Conservation (phyloP, 345 rosid genomes). For the Nasturtium officinale region DNA sequence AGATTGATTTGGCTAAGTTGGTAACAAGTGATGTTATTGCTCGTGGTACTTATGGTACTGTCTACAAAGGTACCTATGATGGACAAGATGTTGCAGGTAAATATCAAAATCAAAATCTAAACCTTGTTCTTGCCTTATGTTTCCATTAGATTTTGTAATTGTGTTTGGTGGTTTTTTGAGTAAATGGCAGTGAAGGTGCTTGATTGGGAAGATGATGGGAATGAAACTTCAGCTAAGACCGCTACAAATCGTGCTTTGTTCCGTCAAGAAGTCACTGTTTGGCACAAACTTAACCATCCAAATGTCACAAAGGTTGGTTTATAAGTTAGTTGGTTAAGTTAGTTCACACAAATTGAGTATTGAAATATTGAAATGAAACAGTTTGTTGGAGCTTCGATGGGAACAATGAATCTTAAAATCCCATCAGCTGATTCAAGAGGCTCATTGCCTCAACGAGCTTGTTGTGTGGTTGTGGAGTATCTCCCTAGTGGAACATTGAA, state of each 20-base stretch:
- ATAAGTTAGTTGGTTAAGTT: conserved; percentile 14
- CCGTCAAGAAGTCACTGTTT: conserved; percentile 89
- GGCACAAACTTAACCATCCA: conserved; percentile 92
- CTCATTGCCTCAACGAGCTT: conserved; percentile 66
- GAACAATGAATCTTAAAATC: conserved; percentile 81
- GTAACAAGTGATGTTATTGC: conserved; percentile 63
- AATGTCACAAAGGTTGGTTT: conserved; percentile 80
- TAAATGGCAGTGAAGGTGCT: conserved; percentile 70
- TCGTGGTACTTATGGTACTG: conserved; percentile 83
- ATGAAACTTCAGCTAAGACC: conserved; percentile 58
- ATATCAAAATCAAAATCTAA: background rate
- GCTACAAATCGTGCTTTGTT: conserved; percentile 76
- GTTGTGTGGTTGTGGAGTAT: conserved; percentile 92
- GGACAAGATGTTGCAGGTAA: conserved; percentile 87
- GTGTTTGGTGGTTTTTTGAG: conserved; percentile 7
- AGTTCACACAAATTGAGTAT: background rate
- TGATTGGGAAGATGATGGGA: conserved; percentile 90
- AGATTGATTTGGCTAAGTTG: conserved; percentile 83
- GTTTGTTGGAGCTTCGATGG: conserved; percentile 97
- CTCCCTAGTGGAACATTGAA: conserved; percentile 84
- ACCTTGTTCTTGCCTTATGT: background rate
- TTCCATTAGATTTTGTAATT: conserved; percentile 11
- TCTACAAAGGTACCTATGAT: conserved; percentile 74
- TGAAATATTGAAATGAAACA: conserved; percentile 34
- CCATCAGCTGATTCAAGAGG: conserved; percentile 50